Evolutionary conservation across 768 basidiomycete genomes (phyloP), one percentile per base, ranked within the genome.

Genomic region (Boletus rubroflammeus): DNA sequence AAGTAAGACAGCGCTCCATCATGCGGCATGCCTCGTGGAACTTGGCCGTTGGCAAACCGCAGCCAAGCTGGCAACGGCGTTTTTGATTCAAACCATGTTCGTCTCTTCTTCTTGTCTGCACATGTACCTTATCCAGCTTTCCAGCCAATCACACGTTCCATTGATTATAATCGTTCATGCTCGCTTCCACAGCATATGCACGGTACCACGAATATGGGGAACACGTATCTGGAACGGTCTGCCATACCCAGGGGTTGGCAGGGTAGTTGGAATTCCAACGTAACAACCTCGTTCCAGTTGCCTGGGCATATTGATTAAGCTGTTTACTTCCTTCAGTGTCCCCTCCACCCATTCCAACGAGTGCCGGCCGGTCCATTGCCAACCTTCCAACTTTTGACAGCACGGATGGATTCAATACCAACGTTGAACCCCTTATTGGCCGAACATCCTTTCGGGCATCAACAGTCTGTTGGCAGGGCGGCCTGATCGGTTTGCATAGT

Each of bases 21-120:
- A 36, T 25, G 23, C n/a, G n/a, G n/a, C n/a, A n/a, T 28, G 56
- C 62, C 62, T 64, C 62, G 53, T 64, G 62, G 42, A 41, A 0
- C 19, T 43, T 57, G 55, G 54, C 47, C n/a, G 44, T 63, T 63
- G 62, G 61, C 51, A 62, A n/a, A 13, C 34, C 44, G 40, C 52
- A 52, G 56, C 45, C 13, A 35, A 32, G 29, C 19, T 39, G 35
- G 26, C 29, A 14, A 26, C 23, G 38, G 54, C 56, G 61, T 59
- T 53, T 51, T 59, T 53, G 44, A 47, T 43, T 40, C 42, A 23
- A 39, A 3, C 28, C 46, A 42, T n/a, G 2, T 19, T 13, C 39
- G 0, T 31, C 13, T 17, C 45, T 38, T 42, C 34, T 39, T 35
- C 29, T 13, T 9, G 3, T 39, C 21, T 3, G 8, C 31, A 11